Evolutionary conservation across 805 yeast species (phyloP).

Genomic region (Candida sphagnicola): DNA sequence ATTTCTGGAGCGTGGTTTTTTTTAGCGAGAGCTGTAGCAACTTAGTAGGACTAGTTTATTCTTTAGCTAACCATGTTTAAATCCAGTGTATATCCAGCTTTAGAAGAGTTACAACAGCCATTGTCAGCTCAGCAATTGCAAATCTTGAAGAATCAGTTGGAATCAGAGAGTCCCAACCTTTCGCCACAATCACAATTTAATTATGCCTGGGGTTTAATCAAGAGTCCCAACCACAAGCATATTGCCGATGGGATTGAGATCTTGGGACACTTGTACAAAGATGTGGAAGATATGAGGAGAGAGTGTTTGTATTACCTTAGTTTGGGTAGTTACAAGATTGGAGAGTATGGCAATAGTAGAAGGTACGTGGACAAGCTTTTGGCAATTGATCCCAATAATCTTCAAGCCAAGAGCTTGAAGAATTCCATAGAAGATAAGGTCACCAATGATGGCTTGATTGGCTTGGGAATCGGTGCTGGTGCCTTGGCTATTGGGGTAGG

Average conservation of each 20-base stretch:
- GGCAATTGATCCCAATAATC: conserved; percentile 77
- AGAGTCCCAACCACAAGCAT: conserved; percentile 56
- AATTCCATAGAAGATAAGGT: conserved; percentile 79
- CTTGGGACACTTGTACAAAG: conserved; percentile 65
- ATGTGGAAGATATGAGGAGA: conserved; percentile 76
- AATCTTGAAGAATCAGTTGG: conserved; percentile 71
- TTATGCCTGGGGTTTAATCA: conserved; percentile 94
- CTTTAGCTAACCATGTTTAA: conserved; percentile 5
- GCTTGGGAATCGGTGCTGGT: conserved; percentile 84
- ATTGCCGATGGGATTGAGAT: conserved; percentile 79
- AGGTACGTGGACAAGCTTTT: conserved; percentile 77
- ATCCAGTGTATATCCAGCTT: conserved; percentile 29
- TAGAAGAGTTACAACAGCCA: conserved; percentile 45
- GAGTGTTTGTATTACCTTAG: conserved; percentile 87
- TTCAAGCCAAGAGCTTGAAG: conserved; percentile 69
- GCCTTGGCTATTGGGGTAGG: conserved; percentile 83
- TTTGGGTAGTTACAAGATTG: conserved; percentile 82
- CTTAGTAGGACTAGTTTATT: not conserved
- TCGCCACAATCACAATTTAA: conserved; percentile 85
- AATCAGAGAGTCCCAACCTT: conserved; percentile 74
- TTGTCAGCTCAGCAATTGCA: conserved; percentile 72
- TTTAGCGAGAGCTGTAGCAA: not conserved
- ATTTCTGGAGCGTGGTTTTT: not conserved
- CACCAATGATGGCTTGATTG: conserved; percentile 83
- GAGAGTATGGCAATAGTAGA: conserved; percentile 83